Percentiles rank a stretch among this genome's conserved stretches.
Conservation (phyloP, 257 asterid species). For the Gynochthodes officinalis region DNA sequence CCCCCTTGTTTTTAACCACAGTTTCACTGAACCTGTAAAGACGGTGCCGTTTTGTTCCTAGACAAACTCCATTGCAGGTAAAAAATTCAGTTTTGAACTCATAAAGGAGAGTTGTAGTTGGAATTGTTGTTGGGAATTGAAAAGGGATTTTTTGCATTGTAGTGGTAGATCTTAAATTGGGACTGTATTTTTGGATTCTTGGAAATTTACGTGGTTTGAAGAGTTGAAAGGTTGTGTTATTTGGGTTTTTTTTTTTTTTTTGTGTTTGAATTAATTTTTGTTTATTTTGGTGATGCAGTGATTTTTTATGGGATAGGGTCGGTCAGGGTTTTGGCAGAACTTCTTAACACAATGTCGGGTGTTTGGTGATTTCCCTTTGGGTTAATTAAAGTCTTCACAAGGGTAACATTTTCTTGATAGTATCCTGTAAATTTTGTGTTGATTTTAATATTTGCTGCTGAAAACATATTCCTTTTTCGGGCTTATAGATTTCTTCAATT, state of each 20-base stretch:
- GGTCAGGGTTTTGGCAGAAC: slow-evolving; percentile 47
- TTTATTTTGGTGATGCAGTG: slow-evolving; percentile 51
- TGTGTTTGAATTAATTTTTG: background rate
- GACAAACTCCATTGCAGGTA: slow-evolving; percentile 43
- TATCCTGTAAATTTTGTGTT: background rate
- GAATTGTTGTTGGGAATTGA: slow-evolving; percentile 17
- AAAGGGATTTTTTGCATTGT: slow-evolving; percentile 39
- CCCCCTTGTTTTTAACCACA: slow-evolving; percentile 34
- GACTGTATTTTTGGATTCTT: slow-evolving; percentile 1
- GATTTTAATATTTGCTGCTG: background rate
- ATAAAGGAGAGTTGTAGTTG: background rate
- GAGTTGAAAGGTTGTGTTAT: slow-evolving; percentile 21
- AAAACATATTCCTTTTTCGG: background rate
- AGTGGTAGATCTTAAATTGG: slow-evolving; percentile 45
- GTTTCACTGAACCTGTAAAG: slow-evolving; percentile 22
- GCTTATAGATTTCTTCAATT: too few relatives aligned
- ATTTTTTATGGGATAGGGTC: slow-evolving; percentile 61
- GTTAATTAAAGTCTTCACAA: slow-evolving; percentile 30
- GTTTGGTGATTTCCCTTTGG: slow-evolving; percentile 19
- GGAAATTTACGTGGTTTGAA: slow-evolving; percentile 18
- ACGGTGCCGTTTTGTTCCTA: slow-evolving; percentile 24
- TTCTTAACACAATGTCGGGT: slow-evolving; percentile 15
- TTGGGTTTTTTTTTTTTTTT: slow-evolving; percentile 24
- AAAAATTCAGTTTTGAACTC: slow-evolving; percentile 15
- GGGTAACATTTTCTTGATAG: slow-evolving; percentile 32